A percentile compares a stretch with the other conserved stretches of the same genome.
Evolutionary conservation across 257 asterid species (phyloP).

Genomic region (Cynanchum wilfordii): DNA sequence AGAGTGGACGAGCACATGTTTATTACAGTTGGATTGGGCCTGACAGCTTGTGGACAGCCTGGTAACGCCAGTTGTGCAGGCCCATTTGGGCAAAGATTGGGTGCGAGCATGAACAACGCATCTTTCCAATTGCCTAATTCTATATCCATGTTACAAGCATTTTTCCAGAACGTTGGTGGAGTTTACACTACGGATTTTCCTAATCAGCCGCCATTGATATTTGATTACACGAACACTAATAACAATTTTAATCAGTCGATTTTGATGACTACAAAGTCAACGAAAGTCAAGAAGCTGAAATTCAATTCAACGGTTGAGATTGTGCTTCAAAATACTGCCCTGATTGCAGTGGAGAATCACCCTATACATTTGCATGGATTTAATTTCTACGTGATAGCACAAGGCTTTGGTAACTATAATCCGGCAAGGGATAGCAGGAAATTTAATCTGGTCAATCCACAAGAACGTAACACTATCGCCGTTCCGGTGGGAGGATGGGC

Average conservation of each 20-base stretch:
- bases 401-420: slow-evolving; percentile 28
- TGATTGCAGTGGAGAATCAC: slow-evolving; percentile 17
- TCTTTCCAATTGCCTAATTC: slow-evolving; percentile 50
- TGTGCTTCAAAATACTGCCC: slow-evolving; percentile 25
- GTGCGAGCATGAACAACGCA: slow-evolving; percentile 70
- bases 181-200: slow-evolving; percentile 24
- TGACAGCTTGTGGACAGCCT: slow-evolving; percentile 38
- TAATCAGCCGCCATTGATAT: slow-evolving; percentile 12
- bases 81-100: slow-evolving; percentile 33
- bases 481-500: slow-evolving; percentile 33
- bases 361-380: slow-evolving; percentile 28
- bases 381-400: slow-evolving; percentile 25
- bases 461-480: slow-evolving; percentile 25
- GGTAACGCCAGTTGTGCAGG: slow-evolving; percentile 44
- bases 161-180: slow-evolving; percentile 15
- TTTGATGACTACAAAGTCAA: slow-evolving; percentile 20
- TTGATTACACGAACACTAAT: slow-evolving; percentile 15
- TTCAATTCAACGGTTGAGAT: slow-evolving; percentile 22
- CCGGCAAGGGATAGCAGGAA: slow-evolving; percentile 3
- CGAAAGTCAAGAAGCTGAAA: slow-evolving; percentile 21
- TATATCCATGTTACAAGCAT: slow-evolving; percentile 58
- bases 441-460: slow-evolving; percentile 21
- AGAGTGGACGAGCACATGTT: slow-evolving; percentile 53
- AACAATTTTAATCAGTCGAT: background rate
- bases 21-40: slow-evolving; percentile 52